Conservation (phyloP, 176 grass and related monocot genomes). For the Aechmea fasciata region DNA sequence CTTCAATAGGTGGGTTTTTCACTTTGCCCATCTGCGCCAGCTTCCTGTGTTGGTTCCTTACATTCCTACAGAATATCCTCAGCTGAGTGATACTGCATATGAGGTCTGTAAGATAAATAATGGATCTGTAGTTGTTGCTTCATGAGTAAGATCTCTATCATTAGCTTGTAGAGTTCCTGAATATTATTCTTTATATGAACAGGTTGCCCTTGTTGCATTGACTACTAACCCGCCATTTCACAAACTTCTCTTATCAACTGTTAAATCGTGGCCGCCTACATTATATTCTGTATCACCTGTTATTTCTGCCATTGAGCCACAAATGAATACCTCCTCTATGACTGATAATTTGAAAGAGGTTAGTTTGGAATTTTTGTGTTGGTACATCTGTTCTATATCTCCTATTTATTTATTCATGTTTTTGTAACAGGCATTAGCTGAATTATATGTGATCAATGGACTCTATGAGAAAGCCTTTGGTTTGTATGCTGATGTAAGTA, state of each 20-base stretch:
- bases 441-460: constrained; percentile 66
- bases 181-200: constrained; percentile 19
- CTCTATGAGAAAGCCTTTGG: constrained; percentile 77
- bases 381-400: constrained; percentile 9
- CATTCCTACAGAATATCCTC: constrained; percentile 92
- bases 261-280: constrained; percentile 71
- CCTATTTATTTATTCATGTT: constrained; percentile 19
- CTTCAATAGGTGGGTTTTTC: constrained; percentile 76
- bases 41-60: constrained; percentile 92
- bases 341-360: constrained; percentile 80
- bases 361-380: constrained; percentile 14
- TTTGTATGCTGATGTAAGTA: constrained; percentile 90
- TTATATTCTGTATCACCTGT: constrained; percentile 75
- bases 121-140: constrained; percentile 15
- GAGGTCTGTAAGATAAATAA: constrained; percentile 41
- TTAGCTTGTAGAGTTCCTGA: constrained; percentile 31
- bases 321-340: constrained; percentile 66
- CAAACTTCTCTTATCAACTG: constrained; percentile 68
- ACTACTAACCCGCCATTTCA: constrained; percentile 68
- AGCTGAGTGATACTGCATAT: constrained; percentile 86
- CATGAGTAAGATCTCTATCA: not conserved
- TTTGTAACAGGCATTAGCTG: constrained; percentile 67
- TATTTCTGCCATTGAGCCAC: constrained; percentile 89
- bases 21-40: constrained; percentile 94
- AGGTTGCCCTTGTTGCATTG: constrained; percentile 96